A percentile compares a stretch with the other conserved stretches of the same genome.
These are phyloP conservation scores for Neohortaea acidophila DNA, from an alignment of 495 filamentous ascomycete genomes.

Conservation along the genomic window DNA sequence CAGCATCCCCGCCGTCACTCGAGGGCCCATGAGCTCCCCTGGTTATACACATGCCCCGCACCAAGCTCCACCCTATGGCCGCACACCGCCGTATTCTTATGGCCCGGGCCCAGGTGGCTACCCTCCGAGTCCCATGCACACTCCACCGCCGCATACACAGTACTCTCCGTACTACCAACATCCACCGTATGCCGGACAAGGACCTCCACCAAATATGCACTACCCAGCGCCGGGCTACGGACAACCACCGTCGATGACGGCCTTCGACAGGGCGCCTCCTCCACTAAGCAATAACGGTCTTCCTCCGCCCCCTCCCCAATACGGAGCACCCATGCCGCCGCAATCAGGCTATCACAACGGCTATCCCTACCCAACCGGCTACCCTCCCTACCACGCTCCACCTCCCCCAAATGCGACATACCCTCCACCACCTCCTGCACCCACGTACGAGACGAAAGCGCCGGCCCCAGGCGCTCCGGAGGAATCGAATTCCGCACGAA, in stretches of 20 bases:
- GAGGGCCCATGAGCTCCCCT: constrained; percentile 44
- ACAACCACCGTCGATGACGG: constrained; percentile 10
- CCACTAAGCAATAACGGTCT: constrained; percentile 18
- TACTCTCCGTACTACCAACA: constrained; percentile 18
- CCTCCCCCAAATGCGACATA: not conserved
- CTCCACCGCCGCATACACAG: constrained; percentile 18
- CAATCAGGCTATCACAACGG: not conserved
- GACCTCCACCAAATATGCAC: constrained; percentile 20
- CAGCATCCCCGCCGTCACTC: constrained; percentile 48
- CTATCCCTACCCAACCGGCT: constrained; percentile 1
- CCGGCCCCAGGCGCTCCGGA: constrained; percentile 1
- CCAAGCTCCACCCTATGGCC: constrained; percentile 27
- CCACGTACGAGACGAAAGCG: not conserved
- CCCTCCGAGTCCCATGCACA: constrained; percentile 20
- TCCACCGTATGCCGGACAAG: constrained; percentile 10
- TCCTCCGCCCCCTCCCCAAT: constrained; percentile 21
- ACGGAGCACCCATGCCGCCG: constrained; percentile 4
- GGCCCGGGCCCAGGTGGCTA: constrained; percentile 27
- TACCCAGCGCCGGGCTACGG: constrained; percentile 12
- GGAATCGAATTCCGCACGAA: not conserved
- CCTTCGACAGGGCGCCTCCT: constrained; percentile 22
- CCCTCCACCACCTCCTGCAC: not conserved
- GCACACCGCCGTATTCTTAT: constrained; percentile 31
- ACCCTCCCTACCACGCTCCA: constrained; percentile 7
- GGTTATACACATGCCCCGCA: constrained; percentile 39